Conservation (phyloP, 2,329 filamentous ascomycete genomes). For the Microdochium bolleyi region DNA sequence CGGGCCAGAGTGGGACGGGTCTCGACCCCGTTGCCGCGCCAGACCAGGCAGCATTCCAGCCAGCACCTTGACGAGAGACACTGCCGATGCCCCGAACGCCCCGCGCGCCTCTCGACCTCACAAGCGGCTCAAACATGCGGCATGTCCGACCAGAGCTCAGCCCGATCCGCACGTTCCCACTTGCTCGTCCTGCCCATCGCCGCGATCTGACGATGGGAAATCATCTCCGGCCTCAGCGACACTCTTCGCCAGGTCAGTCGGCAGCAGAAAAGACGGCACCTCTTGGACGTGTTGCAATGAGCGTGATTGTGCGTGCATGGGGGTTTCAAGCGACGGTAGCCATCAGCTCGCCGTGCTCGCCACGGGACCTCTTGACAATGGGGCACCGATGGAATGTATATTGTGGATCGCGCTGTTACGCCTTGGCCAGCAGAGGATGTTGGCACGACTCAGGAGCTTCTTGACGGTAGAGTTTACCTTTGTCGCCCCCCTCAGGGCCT, state of each 20-base stretch:
- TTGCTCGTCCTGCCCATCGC: too few species aligned
- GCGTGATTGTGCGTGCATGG: too few species aligned
- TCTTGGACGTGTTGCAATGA: too few species aligned
- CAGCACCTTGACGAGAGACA: background rate
- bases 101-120: too few species aligned
- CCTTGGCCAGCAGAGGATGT: background rate
- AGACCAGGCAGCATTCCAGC: background rate
- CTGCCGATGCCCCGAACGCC: background rate
- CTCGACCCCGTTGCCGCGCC: background rate
- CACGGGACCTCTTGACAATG: background rate
- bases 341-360: background rate
- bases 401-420: background rate
- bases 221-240: too few species aligned
- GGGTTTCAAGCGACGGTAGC: too few species aligned
- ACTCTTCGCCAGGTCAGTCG: too few species aligned
- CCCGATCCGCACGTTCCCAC: too few species aligned
- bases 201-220: too few species aligned
- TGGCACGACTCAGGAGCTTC: background rate
- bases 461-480: background rate
- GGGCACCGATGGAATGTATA: background rate
- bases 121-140: too few species aligned
- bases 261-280: too few species aligned
- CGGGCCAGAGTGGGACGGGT: background rate
- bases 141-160: too few species aligned
- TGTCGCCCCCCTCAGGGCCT: background rate